Evolutionary conservation across 2,329 filamentous ascomycete genomes (phyloP), one percentile per base, ranked within the genome.

Genomic region (Arachnopeziza araneosa): DNA sequence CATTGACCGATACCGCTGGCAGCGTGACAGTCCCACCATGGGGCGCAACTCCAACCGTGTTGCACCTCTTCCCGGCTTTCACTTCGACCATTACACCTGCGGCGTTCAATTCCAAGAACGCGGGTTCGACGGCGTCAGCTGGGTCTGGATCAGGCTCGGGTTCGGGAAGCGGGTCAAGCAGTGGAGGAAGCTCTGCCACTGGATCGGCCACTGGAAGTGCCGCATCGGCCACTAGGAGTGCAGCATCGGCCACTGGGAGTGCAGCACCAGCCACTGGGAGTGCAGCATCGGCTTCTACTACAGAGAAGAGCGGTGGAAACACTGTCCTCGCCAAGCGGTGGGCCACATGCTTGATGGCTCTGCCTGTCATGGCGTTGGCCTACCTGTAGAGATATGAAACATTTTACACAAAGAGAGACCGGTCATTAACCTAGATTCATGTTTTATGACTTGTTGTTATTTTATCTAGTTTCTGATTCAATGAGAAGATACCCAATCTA

Each of bases 51-150:
- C 24, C 48, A 10, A 57, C 51, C 24, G 59, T 59, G 0, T 21
- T 63, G 21, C 30, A 23, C 17, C 32, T 62, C 8, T 62, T 58
- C 24, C 57, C 57, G 12, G 57, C 32, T 6, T 62, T 57, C 30
- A 60, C 54, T n/a, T 60, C 48, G 23, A 50, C 57, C 48, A 62
- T 62, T 26, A 62, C 58, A 32, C 54, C 60, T 22, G 60, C 60
- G n/a, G 64, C 56, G 58, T 69, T 59, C 55, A 65, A 58, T 49
- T 60, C 59, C 12, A 51, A 54, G 19, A 55, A 55, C 23, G 55
- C 26, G 8, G 59, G 24, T 24, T 30, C 32, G 26, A 51, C 50
- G 50, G n/a, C 50, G n/a, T 14, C 50, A 14, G 50, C 50, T 23
- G 50, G 50, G 48, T n/a, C 48, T 22, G 48, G 48, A 14, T n/a